Percentiles rank a stretch among this genome's conserved stretches.
Conservation (phyloP, 2,329 filamentous ascomycete genomes). For the Paracamarosporium sp. region DNA sequence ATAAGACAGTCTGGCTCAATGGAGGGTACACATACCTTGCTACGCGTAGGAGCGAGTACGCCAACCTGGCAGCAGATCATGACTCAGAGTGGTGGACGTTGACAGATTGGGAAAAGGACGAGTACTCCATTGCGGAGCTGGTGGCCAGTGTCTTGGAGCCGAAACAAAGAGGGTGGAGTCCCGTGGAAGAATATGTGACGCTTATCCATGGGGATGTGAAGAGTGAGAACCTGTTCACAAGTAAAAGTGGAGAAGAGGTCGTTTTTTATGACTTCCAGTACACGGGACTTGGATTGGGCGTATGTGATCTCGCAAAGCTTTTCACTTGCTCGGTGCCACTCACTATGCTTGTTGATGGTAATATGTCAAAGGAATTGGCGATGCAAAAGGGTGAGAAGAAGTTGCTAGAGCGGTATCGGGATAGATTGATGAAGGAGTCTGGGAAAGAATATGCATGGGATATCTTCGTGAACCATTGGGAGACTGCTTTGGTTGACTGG, state of each 20-base stretch:
- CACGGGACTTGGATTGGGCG: conserved; percentile 67
- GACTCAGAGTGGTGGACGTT: conserved; percentile 65
- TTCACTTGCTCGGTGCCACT: conserved; percentile 71
- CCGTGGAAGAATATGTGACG: conserved; percentile 56
- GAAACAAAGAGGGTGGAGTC: conserved; percentile 28
- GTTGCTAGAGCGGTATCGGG: conserved; percentile 61
- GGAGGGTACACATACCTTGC: conserved; percentile 74
- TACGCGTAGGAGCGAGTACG: conserved; percentile 66
- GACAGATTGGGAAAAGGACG: conserved; percentile 44
- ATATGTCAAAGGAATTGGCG: conserved; percentile 47
- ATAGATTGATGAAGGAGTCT: conserved; percentile 40
- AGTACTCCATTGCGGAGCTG: conserved; percentile 58
- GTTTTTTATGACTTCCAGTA: conserved; percentile 77
- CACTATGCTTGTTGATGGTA: conserved; percentile 54
- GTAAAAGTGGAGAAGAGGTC: conserved; percentile 54
- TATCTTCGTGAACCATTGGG: conserved; percentile 66
- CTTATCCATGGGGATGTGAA: conserved; percentile 74
- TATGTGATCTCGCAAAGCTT: conserved; percentile 70
- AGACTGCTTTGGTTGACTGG: conserved; percentile 73
- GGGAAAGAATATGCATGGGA: conserved; percentile 60
- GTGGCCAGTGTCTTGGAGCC: conserved; percentile 61
- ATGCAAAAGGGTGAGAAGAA: conserved; percentile 60
- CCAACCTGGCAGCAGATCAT: conserved; percentile 52
- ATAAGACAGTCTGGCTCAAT: conserved; percentile 63
- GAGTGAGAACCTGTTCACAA: conserved; percentile 71